Conservation (phyloP, 148 eudicot genomes). For the Rhododendron kiyosumense region DNA sequence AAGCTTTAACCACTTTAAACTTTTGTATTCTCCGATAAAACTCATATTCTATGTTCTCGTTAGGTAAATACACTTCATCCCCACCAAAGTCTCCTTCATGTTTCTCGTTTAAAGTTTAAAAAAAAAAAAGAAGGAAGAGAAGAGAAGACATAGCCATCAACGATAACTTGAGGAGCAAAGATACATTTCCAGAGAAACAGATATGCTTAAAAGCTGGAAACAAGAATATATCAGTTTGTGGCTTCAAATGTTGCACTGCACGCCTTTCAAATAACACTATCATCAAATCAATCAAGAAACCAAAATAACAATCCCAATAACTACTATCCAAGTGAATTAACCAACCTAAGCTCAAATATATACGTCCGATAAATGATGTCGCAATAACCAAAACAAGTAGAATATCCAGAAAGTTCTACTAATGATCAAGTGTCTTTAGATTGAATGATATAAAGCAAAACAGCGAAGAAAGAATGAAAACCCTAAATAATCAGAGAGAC, state of each 20-base stretch:
- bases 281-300: neutral
- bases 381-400: neutral
- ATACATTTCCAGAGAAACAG: neutral
- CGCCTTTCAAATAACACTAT: neutral
- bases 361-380: neutral
- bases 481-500: neutral
- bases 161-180: neutral
- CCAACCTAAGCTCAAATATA: neutral
- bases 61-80: too few relatives aligned
- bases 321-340: neutral
- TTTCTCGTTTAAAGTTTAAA: too few relatives aligned
- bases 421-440: neutral
- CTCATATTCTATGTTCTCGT: too few relatives aligned
- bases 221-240: neutral
- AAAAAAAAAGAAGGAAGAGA: neutral
- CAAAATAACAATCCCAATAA: neutral
- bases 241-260: neutral
- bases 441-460: neutral
- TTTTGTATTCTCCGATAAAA: too few relatives aligned
- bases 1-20: too few relatives aligned
- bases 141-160: neutral
- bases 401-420: neutral
- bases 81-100: too few relatives aligned
- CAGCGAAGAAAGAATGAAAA: neutral
- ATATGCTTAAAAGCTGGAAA: neutral